Evolutionary conservation across 306 rosid species (phyloP), one percentile per base, ranked within the genome.

Genomic region (Dryas alaskensis): DNA sequence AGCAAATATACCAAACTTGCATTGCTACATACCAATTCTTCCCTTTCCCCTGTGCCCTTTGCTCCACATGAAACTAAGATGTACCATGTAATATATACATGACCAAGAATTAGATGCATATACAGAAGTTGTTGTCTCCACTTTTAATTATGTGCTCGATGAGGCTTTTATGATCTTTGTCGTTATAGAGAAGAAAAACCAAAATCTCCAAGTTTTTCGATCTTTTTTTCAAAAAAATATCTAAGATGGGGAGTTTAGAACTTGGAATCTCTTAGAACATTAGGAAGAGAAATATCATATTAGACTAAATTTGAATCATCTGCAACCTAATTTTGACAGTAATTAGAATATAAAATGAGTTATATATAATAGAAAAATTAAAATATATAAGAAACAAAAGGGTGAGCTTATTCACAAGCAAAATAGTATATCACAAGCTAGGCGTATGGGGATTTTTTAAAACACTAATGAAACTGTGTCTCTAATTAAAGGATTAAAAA

Each of bases 1-100:
- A 77, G 86, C 19, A 49, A 45, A 83, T 82, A 86, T 89, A 78
- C 93, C 81, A 89, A 86, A 86, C 93, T 84, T 89, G 86, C 80
- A 48, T 72, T 47, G 70, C 5, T 51, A 78, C 57, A 46, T 72
- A 59, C 67, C 65, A 59, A 48, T 58, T 27, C n/a, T 27, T 72
- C 39, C 17, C 76, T 46, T 72, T 58, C 67, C 53, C 27, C 57
- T 58, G 75, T 43, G 43, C 10, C 43, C 16, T 53, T 13, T 22
- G 45, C 55, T 6, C 2, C 57, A 57, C 16, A 25, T 25, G 22
- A 45, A 22, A 55, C 64, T 19, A 69, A 11, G 7, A 16, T 57
- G 55, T 44, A 31, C 19, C 0, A 71, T 55, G 22, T 42, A 42
- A 42, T 7, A 40, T 8, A 45, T 5, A 45, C 8, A 5, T 17